These are phyloP conservation scores for Colletotrichum sublineola DNA, from an alignment of 2,329 filamentous ascomycete species.

Conservation along the genomic window DNA sequence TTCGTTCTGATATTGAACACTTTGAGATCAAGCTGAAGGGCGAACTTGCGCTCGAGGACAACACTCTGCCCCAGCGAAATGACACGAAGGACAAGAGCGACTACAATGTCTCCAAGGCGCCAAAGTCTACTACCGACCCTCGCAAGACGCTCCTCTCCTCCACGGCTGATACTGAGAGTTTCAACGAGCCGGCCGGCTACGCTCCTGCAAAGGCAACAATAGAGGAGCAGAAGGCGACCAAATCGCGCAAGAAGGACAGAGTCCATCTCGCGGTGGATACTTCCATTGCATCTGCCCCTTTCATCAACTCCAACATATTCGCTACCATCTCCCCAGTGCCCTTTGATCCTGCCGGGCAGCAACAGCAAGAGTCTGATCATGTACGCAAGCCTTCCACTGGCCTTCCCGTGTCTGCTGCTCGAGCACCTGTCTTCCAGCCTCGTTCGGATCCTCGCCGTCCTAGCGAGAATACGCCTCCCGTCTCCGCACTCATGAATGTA, in stretches of 20 bases:
- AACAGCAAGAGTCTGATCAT: background rate
- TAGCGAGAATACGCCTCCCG: slow-evolving; percentile 45
- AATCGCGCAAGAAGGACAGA: slow-evolving; percentile 26
- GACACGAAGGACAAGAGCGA: slow-evolving; percentile 53
- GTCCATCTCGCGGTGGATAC: slow-evolving; percentile 34
- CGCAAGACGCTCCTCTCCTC: slow-evolving; percentile 21
- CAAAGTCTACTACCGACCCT: slow-evolving; percentile 30
- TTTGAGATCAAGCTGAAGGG: slow-evolving; percentile 62
- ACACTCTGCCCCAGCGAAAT: slow-evolving; percentile 41
- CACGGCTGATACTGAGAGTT: background rate
- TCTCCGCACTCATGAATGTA: slow-evolving; percentile 44
- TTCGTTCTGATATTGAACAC: slow-evolving; percentile 61
- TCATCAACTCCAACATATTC: slow-evolving; percentile 16
- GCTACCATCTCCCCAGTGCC: slow-evolving; percentile 7
- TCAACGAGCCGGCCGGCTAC: background rate
- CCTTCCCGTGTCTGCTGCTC: slow-evolving; percentile 61
- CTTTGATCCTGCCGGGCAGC: background rate
- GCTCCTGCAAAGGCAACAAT: background rate
- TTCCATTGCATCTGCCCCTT: slow-evolving; percentile 26
- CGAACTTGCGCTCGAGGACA: slow-evolving; percentile 62
- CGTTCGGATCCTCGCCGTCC: slow-evolving; percentile 44
- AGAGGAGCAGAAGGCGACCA: slow-evolving; percentile 12
- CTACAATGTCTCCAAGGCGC: slow-evolving; percentile 33
- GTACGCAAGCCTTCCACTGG: slow-evolving; percentile 49
- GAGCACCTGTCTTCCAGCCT: slow-evolving; percentile 64